These are phyloP conservation scores for Aspergillus neoniger DNA, from an alignment of 2,329 filamentous ascomycete species.

Conservation along the genomic window DNA sequence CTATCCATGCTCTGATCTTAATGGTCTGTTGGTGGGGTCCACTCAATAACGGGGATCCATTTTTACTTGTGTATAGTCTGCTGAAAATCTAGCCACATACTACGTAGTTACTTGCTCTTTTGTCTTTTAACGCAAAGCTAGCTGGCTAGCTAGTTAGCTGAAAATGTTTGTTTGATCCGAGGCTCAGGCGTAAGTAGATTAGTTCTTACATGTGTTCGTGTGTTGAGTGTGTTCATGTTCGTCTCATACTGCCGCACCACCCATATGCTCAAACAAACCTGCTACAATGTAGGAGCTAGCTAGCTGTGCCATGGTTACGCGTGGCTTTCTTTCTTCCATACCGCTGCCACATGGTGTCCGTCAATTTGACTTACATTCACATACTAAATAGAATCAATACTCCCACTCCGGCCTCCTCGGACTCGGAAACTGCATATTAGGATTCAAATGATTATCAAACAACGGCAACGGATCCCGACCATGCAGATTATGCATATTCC, in stretches of 20 bases:
- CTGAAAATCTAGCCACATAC: background rate
- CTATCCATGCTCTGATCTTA: no score
- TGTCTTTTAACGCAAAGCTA: background rate
- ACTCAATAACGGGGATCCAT: background rate
- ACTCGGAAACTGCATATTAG: no score
- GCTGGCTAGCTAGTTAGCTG: no score
- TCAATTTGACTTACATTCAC: no score
- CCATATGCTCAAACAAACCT: background rate
- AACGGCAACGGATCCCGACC: constrained; percentile 20
- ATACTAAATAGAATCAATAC: no score
- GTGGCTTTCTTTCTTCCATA: no score
- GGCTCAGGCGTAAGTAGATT: no score
- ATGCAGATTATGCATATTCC: constrained; percentile 16
- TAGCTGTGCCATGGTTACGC: no score
- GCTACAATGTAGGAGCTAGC: background rate
- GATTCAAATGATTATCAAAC: constrained; percentile 14
- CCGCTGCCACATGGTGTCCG: no score
- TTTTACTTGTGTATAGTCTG: background rate
- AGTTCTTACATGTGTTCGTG: no score
- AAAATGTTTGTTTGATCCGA: no score
- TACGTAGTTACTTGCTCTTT: background rate
- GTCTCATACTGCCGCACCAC: background rate
- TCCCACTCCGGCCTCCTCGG: no score
- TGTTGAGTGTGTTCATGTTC: background rate
- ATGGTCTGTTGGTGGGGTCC: background rate